phyloP scores from a whole-genome alignment of 2,329 filamentous ascomycete species.

The Cladobotryum mycophilum region DNA sequence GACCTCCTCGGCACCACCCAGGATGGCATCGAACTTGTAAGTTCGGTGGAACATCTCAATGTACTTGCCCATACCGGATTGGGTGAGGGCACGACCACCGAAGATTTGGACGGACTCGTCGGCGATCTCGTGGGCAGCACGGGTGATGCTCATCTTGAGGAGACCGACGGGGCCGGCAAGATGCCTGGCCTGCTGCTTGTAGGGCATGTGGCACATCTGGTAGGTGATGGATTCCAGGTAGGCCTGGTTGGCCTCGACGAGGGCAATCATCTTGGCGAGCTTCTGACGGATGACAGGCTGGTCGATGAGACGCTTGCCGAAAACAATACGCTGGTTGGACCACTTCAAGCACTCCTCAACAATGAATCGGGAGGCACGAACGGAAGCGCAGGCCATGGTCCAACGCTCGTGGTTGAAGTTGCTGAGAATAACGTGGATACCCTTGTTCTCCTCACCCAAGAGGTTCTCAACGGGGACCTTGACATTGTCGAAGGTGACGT shows the following conservation, averaged over 20 bases:
- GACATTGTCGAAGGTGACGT: constrained; percentile 78
- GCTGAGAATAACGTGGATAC: constrained; percentile 74
- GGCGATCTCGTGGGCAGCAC: constrained; percentile 74
- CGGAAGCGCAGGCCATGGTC: constrained; percentile 59
- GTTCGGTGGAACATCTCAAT: constrained; percentile 81
- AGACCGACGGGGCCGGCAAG: constrained; percentile 77
- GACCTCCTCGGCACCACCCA: constrained; percentile 80
- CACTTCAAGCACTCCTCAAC: constrained; percentile 84
- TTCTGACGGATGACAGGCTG: constrained; percentile 81
- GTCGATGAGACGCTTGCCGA: constrained; percentile 73
- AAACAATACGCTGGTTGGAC: constrained; percentile 80
- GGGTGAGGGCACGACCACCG: constrained; percentile 73
- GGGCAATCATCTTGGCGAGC: constrained; percentile 82
- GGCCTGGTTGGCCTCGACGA: constrained; percentile 73
- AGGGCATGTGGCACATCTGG: constrained; percentile 83
- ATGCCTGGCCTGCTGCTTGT: constrained; percentile 66
- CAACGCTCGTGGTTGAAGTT: constrained; percentile 89
- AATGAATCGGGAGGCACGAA: constrained; percentile 60
- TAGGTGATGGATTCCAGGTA: constrained; percentile 82
- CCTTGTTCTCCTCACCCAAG: constrained; percentile 77
- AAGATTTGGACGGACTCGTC: constrained; percentile 83
- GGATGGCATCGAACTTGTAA: constrained; percentile 73
- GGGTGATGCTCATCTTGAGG: constrained; percentile 72
- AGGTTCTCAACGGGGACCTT: constrained; percentile 76
- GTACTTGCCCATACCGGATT: constrained; percentile 74